These are phyloP conservation scores for Pseudotsuga menziesii DNA, from an alignment of 75 land plant genomes.

Conservation along the genomic window DNA sequence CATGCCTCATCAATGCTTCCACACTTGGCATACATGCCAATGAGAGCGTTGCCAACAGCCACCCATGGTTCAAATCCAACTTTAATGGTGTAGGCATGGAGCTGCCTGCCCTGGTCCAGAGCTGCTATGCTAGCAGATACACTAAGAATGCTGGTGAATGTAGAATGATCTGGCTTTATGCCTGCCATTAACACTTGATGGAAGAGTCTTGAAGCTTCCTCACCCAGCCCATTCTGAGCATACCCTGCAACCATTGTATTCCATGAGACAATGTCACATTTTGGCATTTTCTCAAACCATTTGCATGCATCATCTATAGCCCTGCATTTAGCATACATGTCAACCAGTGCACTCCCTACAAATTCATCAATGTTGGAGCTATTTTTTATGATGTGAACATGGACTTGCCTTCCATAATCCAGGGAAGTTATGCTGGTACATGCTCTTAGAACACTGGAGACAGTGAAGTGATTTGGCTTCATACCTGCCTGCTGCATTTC, in stretches of 20 bases:
- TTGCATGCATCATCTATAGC: slow-evolving; percentile 29
- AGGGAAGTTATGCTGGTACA: slow-evolving; percentile 3
- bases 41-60: slow-evolving; percentile 34
- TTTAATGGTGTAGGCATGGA: slow-evolving; percentile 28
- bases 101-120: slow-evolving; percentile 32
- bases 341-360: slow-evolving; percentile 47
- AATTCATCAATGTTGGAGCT: slow-evolving; percentile 31
- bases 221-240: slow-evolving; percentile 27
- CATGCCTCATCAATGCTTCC: slow-evolving; percentile 40
- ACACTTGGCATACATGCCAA: slow-evolving; percentile 53
- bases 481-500: slow-evolving; percentile 19
- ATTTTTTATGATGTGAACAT: slow-evolving; percentile 22
- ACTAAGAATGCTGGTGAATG: slow-evolving; percentile 40
- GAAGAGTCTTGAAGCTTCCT: slow-evolving; percentile 31
- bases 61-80: slow-evolving; percentile 15
- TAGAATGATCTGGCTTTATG: slow-evolving; percentile 27
- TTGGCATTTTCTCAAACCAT: slow-evolving; percentile 25
- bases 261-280: slow-evolving; percentile 46
- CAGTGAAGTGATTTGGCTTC: slow-evolving; percentile 28
- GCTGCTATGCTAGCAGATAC: slow-evolving; percentile 19
- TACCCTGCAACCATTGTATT: slow-evolving; percentile 44
- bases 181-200: slow-evolving; percentile 33
- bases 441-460: slow-evolving; percentile 27
- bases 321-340: slow-evolving; percentile 29
- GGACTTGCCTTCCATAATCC: slow-evolving; percentile 19